Evolutionary conservation across 352 stramenopile genomes (phyloP).

Genomic region (Peronospora farinosa): DNA sequence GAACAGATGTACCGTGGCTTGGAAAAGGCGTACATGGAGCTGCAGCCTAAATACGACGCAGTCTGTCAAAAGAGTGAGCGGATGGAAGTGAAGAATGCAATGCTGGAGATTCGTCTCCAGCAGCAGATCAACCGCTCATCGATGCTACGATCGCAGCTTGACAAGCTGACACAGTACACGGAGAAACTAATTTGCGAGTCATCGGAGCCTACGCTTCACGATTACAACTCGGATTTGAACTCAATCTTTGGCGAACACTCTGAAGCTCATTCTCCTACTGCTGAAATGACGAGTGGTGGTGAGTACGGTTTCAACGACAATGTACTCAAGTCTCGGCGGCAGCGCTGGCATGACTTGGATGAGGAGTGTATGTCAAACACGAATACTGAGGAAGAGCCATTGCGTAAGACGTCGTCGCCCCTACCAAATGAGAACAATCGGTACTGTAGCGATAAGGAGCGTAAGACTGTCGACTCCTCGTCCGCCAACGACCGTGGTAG

Average conservation of each 20-base stretch:
- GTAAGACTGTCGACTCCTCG: constrained; percentile 26
- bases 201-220: constrained; percentile 41
- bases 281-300: constrained; percentile 27
- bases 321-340: constrained; percentile 29
- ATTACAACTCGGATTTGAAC: constrained; percentile 46
- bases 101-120: constrained; percentile 57
- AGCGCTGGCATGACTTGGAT: constrained; percentile 32
- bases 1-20: constrained; percentile 50
- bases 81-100: constrained; percentile 52
- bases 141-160: constrained; percentile 56
- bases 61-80: constrained; percentile 40
- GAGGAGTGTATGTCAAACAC: constrained; percentile 60
- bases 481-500: constrained; percentile 14
- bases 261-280: constrained; percentile 34
- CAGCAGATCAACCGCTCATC: constrained; percentile 59
- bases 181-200: constrained; percentile 56
- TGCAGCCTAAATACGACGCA: constrained; percentile 51
- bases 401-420: constrained; percentile 31
- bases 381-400: constrained; percentile 36
- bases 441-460: constrained; percentile 24
- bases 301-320: constrained; percentile 44
- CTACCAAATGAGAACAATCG: constrained; percentile 30
- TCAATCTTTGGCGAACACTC: constrained; percentile 44
- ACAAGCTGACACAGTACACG: constrained; percentile 66
- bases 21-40: constrained; percentile 40